Conservation (phyloP, 2,329 filamentous ascomycete genomes). For the Lachnellula subtilissima region DNA sequence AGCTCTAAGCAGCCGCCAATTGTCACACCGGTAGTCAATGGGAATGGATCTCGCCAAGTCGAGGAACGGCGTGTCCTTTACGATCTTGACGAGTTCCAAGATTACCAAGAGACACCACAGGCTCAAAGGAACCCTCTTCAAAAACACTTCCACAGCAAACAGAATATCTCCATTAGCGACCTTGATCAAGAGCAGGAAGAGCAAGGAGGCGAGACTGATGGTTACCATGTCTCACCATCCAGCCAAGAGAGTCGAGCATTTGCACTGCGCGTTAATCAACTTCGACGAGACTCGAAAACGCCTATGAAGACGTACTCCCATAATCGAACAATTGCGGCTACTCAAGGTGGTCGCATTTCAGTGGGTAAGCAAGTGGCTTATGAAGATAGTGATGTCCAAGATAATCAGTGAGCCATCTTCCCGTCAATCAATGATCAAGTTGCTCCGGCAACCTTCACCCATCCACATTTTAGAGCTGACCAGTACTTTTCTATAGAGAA, state of each 20-base stretch:
- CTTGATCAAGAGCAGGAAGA: neutral
- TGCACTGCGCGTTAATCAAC: too few relatives aligned
- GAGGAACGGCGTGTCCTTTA: neutral
- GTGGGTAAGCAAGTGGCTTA: neutral
- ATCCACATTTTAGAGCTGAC: neutral
- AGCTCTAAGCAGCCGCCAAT: neutral
- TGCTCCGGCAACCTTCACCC: neutral
- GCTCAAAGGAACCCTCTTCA: too few relatives aligned
- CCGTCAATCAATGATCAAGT: neutral
- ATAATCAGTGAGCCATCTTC: neutral
- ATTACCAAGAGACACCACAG: neutral
- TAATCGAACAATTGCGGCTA: neutral
- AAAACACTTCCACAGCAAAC: neutral
- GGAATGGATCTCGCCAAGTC: neutral
- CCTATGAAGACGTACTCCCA: neutral
- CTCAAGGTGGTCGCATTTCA: neutral
- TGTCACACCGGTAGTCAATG: neutral
- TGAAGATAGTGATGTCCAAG: neutral
- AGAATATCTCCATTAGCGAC: neutral
- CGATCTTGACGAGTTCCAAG: neutral
- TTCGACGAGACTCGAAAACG: neutral
- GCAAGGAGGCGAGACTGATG: neutral
- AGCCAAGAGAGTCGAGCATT: neutral
- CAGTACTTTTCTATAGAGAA: neutral
- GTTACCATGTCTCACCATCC: neutral